Conservation (phyloP, 148 eudicot genomes). For the Vaccinium macrocarpon region DNA sequence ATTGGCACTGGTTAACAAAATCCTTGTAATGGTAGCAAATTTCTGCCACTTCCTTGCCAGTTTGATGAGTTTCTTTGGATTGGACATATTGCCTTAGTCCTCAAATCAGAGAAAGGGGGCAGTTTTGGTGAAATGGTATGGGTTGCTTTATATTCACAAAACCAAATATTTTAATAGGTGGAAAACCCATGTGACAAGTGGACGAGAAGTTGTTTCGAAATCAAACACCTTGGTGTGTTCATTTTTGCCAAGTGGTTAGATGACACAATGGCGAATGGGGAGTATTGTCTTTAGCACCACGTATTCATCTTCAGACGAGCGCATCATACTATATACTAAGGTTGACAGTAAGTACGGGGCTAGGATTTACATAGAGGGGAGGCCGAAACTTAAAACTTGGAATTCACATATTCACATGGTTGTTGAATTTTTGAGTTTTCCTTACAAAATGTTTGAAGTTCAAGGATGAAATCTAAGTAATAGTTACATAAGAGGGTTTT, state of each 20-base stretch:
- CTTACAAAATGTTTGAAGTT: too few relatives aligned
- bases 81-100: background rate
- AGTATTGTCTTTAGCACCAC: too few relatives aligned
- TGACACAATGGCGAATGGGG: background rate
- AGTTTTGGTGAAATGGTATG: background rate
- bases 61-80: slow-evolving; percentile 31
- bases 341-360: too few relatives aligned
- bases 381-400: too few relatives aligned
- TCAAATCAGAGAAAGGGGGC: background rate
- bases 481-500: too few relatives aligned
- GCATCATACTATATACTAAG: too few relatives aligned
- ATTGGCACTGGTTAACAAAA: slow-evolving; percentile 5
- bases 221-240: background rate
- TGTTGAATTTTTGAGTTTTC: too few relatives aligned
- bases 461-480: too few relatives aligned
- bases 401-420: too few relatives aligned
- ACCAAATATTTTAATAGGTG: background rate
- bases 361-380: too few relatives aligned
- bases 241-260: background rate
- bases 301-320: too few relatives aligned
- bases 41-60: slow-evolving; percentile 39
- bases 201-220: background rate
- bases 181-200: slow-evolving; percentile 1
- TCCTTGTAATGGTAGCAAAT: slow-evolving; percentile 21
- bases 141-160: background rate